phyloP scores from a whole-genome alignment of 768 basidiomycete species.

The Suillus subluteus region DNA sequence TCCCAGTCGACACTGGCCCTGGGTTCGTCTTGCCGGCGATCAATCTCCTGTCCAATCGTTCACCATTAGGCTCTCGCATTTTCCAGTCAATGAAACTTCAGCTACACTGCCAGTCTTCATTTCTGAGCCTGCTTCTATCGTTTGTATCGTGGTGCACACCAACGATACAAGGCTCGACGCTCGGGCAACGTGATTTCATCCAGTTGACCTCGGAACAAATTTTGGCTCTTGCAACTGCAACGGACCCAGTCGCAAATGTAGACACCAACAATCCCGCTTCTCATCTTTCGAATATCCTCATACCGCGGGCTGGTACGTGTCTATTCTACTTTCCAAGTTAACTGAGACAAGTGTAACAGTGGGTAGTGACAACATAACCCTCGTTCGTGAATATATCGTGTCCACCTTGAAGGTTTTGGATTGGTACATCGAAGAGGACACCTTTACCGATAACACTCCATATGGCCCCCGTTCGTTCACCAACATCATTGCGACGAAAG shows the following conservation, averaged over 20 bases:
- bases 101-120: constrained; percentile 4
- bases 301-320: constrained; percentile 77
- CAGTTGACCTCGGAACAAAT: constrained; percentile 57
- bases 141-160: constrained; percentile 25
- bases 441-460: constrained; percentile 80
- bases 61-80: not conserved
- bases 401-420: constrained; percentile 68
- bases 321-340: constrained; percentile 9
- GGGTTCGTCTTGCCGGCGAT: not conserved
- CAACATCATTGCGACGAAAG: constrained; percentile 95
- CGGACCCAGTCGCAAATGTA: constrained; percentile 69
- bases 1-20: not conserved
- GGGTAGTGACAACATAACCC: constrained; percentile 76
- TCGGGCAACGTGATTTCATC: constrained; percentile 40
- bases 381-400: constrained; percentile 83
- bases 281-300: constrained; percentile 81
- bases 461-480: constrained; percentile 79
- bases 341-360: constrained; percentile 40
- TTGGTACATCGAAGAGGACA: constrained; percentile 89
- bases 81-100: constrained; percentile 9
- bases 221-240: constrained; percentile 49
- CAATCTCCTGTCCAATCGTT: not conserved
- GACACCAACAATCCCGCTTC: constrained; percentile 68
- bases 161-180: constrained; percentile 34
- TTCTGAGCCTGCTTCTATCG: constrained; percentile 14